These are phyloP conservation scores for Lactifluus volemus DNA, from an alignment of 768 basidiomycete species.

Conservation along the genomic window DNA sequence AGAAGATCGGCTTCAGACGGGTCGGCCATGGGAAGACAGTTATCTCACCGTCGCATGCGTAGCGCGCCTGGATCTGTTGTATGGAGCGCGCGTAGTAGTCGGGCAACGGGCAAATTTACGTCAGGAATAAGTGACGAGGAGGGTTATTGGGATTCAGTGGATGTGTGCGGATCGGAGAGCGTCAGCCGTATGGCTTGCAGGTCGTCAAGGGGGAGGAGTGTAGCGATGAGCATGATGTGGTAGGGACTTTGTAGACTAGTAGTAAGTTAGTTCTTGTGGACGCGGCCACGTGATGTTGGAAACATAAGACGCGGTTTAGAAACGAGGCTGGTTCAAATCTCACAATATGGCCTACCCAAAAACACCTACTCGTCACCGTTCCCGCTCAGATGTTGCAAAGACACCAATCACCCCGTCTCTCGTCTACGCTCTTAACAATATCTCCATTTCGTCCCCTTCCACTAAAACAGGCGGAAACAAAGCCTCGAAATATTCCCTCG, in stretches of 20 bases:
- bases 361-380: slow-evolving; percentile 39
- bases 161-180: slow-evolving; percentile 14
- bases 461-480: slow-evolving; percentile 24
- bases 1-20: slow-evolving; percentile 2
- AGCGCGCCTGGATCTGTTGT: slow-evolving; percentile 18
- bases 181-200: background rate
- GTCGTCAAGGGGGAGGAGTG: slow-evolving; percentile 13
- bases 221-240: slow-evolving; percentile 15
- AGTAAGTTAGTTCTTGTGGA: background rate
- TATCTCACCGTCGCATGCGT: slow-evolving; percentile 17
- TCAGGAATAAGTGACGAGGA: slow-evolving; percentile 10
- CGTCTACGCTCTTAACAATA: slow-evolving; percentile 31
- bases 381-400: slow-evolving; percentile 39
- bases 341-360: slow-evolving; percentile 30
- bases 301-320: background rate
- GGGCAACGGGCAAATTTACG: slow-evolving; percentile 8
- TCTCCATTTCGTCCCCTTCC: slow-evolving; percentile 27
- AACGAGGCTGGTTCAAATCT: no score
- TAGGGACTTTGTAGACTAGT: background rate
- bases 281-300: slow-evolving; percentile 14
- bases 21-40: slow-evolving; percentile 3
- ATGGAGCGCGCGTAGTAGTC: slow-evolving; percentile 16
- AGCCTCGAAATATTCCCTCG: slow-evolving; percentile 25
- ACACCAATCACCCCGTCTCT: slow-evolving; percentile 42
- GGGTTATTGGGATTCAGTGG: slow-evolving; percentile 19